These are phyloP conservation scores for Penicillium atrosanguineum DNA, from an alignment of 495 filamentous ascomycete genomes.

Conservation along the genomic window DNA sequence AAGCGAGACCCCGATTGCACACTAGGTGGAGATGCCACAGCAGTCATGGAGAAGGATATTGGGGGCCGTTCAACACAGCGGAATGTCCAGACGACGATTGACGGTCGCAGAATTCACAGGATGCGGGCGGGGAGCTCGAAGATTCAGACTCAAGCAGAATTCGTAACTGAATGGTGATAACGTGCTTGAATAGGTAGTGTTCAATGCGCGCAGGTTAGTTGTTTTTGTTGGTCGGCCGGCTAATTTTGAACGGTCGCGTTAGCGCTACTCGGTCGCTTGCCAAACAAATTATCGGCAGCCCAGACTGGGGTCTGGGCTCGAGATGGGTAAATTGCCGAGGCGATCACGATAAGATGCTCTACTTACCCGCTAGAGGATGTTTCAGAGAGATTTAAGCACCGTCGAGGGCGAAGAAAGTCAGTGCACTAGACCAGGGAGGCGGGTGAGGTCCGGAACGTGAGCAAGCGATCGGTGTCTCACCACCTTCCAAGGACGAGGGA, in stretches of 20 bases:
- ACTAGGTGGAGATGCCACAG: constrained; percentile 89
- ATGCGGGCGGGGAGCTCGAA: neutral
- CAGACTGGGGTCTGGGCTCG: constrained; percentile 1
- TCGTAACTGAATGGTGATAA: neutral
- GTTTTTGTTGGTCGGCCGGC: constrained; percentile 17
- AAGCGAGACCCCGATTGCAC: constrained; percentile 70
- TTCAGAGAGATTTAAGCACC: constrained; percentile 4
- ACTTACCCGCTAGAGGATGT: constrained; percentile 16
- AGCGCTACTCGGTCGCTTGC: constrained; percentile 17
- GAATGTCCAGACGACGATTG: constrained; percentile 18
- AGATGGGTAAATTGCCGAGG: neutral
- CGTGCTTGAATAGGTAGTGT: neutral
- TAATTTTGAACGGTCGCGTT: constrained; percentile 29
- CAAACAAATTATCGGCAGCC: constrained; percentile 13
- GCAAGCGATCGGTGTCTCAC: constrained; percentile 35
- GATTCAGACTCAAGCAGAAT: neutral
- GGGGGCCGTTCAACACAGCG: constrained; percentile 13
- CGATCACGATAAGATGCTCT: neutral
- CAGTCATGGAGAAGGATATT: constrained; percentile 75
- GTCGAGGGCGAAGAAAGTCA: constrained; percentile 8
- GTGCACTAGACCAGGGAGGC: constrained; percentile 35
- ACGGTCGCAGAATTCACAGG: constrained; percentile 11
- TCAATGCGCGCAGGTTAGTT: constrained; percentile 13
- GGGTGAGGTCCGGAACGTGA: constrained; percentile 31
- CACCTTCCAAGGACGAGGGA: constrained; percentile 24